Evolutionary conservation across 1,284 basidiomycete species (phyloP).

Genomic region (Trichosporon asahii): DNA sequence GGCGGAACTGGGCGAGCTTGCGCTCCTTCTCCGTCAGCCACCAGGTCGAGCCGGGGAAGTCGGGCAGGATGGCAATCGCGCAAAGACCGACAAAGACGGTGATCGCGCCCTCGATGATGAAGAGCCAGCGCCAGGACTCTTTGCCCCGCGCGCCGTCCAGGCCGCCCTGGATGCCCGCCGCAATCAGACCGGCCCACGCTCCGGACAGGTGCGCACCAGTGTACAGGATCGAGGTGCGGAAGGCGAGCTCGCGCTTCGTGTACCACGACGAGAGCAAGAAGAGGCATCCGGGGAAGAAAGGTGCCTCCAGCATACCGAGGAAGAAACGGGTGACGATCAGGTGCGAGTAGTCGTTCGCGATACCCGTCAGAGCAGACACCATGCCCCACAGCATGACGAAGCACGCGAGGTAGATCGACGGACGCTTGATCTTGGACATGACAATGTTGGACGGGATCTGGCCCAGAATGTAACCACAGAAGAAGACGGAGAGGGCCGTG

Average conservation of each 20-base stretch:
- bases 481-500: slow-evolving; percentile 47
- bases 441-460: slow-evolving; percentile 45
- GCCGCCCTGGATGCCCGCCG: slow-evolving; percentile 29
- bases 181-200: slow-evolving; percentile 38
- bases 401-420: slow-evolving; percentile 22
- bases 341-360: slow-evolving; percentile 20
- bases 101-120: slow-evolving; percentile 25
- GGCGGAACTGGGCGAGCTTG: slow-evolving; percentile 19
- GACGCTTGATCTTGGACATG: slow-evolving; percentile 14
- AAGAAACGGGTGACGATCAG: slow-evolving; percentile 39
- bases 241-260: slow-evolving; percentile 25
- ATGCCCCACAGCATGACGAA: slow-evolving; percentile 24
- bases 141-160: slow-evolving; percentile 22
- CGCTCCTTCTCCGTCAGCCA: slow-evolving; percentile 26
- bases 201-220: slow-evolving; percentile 32
- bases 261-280: slow-evolving; percentile 33
- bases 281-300: slow-evolving; percentile 37
- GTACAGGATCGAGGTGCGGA: slow-evolving; percentile 28
- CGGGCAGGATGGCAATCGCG: slow-evolving; percentile 20
- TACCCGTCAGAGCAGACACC: slow-evolving; percentile 18
- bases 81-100: slow-evolving; percentile 21
- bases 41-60: slow-evolving; percentile 24
- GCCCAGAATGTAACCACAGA: slow-evolving; percentile 45
- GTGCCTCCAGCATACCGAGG: slow-evolving; percentile 30
- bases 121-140: slow-evolving; percentile 29